phyloP scores from a whole-genome alignment of 129 eudicot species.

The Tagetes patula region DNA sequence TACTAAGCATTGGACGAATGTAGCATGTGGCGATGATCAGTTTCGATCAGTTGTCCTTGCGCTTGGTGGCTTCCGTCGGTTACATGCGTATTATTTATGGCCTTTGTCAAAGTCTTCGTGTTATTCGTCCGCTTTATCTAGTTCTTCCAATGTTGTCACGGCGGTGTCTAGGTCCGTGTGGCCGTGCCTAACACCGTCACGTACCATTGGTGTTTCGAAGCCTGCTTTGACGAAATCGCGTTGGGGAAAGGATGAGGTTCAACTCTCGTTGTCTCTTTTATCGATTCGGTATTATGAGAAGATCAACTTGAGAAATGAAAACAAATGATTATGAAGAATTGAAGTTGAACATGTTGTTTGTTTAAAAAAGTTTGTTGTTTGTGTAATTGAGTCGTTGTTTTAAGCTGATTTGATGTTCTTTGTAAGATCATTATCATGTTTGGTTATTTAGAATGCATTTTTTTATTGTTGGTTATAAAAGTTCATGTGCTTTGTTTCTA shows the following conservation, averaged over 20 bases:
- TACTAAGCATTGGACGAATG: slow-evolving; percentile 49
- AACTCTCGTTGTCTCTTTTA: slow-evolving; percentile 56
- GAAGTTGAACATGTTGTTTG: background rate
- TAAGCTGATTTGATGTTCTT: slow-evolving; percentile 13
- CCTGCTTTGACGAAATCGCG: slow-evolving; percentile 28
- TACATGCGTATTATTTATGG: slow-evolving; percentile 53
- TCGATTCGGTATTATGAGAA: slow-evolving; percentile 62
- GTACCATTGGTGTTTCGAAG: slow-evolving; percentile 18
- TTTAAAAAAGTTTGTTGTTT: background rate
- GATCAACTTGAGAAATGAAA: slow-evolving; percentile 40
- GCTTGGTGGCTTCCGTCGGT: slow-evolving; percentile 65
- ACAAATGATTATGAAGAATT: slow-evolving; percentile 13
- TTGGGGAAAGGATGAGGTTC: slow-evolving; percentile 74
- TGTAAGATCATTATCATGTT: background rate
- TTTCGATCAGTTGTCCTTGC: slow-evolving; percentile 70
- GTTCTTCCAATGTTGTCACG: slow-evolving; percentile 21
- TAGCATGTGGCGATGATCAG: slow-evolving; percentile 47
- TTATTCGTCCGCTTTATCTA: background rate
- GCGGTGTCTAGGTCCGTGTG: slow-evolving; percentile 30
- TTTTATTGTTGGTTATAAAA: background rate
- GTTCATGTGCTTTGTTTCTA: too few relatives aligned
- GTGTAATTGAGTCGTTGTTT: background rate
- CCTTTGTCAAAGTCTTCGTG: slow-evolving; percentile 41
- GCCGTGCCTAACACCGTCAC: slow-evolving; percentile 37
- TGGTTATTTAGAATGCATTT: background rate